phyloP scores from a whole-genome alignment of 352 stramenopile genomes.

The Phytophthora foliorum region DNA sequence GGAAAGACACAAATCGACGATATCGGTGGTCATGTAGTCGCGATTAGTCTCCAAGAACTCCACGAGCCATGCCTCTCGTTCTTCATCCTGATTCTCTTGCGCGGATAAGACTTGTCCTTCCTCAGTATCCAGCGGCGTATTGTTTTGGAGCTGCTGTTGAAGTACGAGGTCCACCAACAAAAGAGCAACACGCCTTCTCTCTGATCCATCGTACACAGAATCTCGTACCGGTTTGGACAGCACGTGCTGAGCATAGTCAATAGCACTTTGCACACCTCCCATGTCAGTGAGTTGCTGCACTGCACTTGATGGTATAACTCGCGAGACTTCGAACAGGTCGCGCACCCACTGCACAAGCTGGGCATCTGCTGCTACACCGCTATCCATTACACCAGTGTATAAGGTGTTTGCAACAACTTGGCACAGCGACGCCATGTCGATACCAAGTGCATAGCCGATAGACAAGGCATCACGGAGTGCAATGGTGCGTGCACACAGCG shows the following conservation, averaged over 20 bases:
- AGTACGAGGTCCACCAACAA: constrained; percentile 69
- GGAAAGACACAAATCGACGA: constrained; percentile 75
- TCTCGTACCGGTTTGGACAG: constrained; percentile 49
- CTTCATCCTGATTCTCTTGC: constrained; percentile 43
- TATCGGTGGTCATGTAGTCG: constrained; percentile 69
- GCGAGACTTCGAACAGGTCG: constrained; percentile 79
- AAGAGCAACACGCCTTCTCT: constrained; percentile 62
- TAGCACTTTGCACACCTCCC: constrained; percentile 57
- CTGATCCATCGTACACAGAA: constrained; percentile 42
- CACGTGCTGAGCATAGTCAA: constrained; percentile 68
- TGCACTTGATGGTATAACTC: constrained; percentile 70
- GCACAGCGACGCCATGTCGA: constrained; percentile 90
- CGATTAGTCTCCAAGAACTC: constrained; percentile 63
- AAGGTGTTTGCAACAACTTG: constrained; percentile 87
- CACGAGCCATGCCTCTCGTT: constrained; percentile 59
- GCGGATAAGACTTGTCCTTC: neutral
- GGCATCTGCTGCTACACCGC: constrained; percentile 32
- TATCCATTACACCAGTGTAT: constrained; percentile 50
- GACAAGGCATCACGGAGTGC: constrained; percentile 75
- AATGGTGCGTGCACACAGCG: constrained; percentile 66
- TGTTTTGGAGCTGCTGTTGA: constrained; percentile 60
- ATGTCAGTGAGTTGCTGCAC: constrained; percentile 75
- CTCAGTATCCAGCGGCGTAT: constrained; percentile 25
- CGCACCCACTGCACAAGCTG: constrained; percentile 71
- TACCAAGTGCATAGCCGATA: constrained; percentile 87